A percentile compares a stretch with the other conserved stretches of the same genome.
Evolutionary conservation across 1,284 basidiomycete species (phyloP).

Genomic region (Apiotrichum domesticum): DNA sequence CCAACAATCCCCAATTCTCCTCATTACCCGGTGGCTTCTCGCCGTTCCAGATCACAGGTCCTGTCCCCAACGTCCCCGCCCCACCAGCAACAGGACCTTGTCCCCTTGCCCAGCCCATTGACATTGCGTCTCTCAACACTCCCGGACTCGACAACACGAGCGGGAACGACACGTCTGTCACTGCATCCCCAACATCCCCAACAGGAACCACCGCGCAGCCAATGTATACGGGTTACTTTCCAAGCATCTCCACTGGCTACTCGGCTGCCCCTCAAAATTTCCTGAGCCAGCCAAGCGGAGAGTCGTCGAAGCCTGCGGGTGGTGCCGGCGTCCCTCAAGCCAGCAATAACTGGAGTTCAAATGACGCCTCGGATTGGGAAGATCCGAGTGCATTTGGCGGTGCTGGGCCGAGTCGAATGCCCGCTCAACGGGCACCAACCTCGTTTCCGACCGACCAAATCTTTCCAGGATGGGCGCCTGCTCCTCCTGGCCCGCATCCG

Average conservation of each 20-base stretch:
- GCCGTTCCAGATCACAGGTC: neutral
- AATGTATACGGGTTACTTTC: constrained; percentile 1
- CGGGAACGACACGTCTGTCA: constrained; percentile 3
- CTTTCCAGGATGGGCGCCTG: neutral
- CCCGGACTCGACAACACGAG: neutral
- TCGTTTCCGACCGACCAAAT: neutral
- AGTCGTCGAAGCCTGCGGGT: neutral
- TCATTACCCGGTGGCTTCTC: neutral
- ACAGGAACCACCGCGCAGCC: neutral
- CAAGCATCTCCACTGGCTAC: neutral
- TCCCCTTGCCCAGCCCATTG: neutral
- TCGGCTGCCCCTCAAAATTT: neutral
- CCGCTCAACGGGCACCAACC: neutral
- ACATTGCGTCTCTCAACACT: neutral
- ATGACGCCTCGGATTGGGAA: neutral
- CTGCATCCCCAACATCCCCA: constrained; percentile 1
- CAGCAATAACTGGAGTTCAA: neutral
- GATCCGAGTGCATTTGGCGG: neutral
- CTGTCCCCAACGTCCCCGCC: neutral
- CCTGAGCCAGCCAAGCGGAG: neutral
- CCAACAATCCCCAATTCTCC: neutral
- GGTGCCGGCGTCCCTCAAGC: neutral
- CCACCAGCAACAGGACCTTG: constrained; percentile 1
- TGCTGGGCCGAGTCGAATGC: neutral
- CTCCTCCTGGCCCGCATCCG: neutral